phyloP scores from a whole-genome alignment of 441 rosid genomes.

The Dalechampia spathulata region DNA sequence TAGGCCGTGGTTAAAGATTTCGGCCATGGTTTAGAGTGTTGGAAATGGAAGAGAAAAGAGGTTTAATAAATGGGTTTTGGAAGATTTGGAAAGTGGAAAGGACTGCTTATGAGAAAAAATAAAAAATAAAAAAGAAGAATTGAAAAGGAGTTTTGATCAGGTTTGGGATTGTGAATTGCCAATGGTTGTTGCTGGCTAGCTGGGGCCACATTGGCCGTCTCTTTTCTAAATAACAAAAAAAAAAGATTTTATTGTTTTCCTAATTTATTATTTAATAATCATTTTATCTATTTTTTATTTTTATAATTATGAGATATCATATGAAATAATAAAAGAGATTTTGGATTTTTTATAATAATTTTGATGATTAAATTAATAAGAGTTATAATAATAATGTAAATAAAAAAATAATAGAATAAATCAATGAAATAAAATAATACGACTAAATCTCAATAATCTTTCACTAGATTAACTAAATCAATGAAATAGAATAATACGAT shows the following conservation, averaged over 20 bases:
- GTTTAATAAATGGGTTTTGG: slow-evolving; percentile 11
- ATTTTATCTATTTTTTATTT: slow-evolving; percentile 12
- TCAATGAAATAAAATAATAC: too few relatives aligned
- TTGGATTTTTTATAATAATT: too few relatives aligned
- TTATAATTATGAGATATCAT: not conserved
- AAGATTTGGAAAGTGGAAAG: slow-evolving; percentile 24
- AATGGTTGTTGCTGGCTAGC: slow-evolving; percentile 18
- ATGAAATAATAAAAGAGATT: too few relatives aligned
- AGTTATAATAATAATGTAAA: too few relatives aligned
- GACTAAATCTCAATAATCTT: too few relatives aligned
- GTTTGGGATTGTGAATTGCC: slow-evolving; percentile 25
- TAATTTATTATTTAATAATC: slow-evolving; percentile 27
- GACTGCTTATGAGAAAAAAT: slow-evolving; percentile 15
- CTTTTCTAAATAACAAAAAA: too few relatives aligned
- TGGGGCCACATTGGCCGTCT: slow-evolving; percentile 3
- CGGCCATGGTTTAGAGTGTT: slow-evolving; percentile 28
- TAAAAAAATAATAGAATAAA: too few relatives aligned
- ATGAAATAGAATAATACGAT: too few relatives aligned
- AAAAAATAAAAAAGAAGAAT: too few relatives aligned
- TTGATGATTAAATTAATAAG: too few relatives aligned
- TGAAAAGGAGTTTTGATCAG: not conserved
- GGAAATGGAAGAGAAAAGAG: not conserved
- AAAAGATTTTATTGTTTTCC: slow-evolving; percentile 27
- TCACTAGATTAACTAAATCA: too few relatives aligned
- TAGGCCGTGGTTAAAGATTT: slow-evolving; percentile 12